A percentile compares a stretch with the other conserved stretches of the same genome.
Conservation (phyloP, 1,284 basidiomycete species). For the Neonothopanus nambi region DNA sequence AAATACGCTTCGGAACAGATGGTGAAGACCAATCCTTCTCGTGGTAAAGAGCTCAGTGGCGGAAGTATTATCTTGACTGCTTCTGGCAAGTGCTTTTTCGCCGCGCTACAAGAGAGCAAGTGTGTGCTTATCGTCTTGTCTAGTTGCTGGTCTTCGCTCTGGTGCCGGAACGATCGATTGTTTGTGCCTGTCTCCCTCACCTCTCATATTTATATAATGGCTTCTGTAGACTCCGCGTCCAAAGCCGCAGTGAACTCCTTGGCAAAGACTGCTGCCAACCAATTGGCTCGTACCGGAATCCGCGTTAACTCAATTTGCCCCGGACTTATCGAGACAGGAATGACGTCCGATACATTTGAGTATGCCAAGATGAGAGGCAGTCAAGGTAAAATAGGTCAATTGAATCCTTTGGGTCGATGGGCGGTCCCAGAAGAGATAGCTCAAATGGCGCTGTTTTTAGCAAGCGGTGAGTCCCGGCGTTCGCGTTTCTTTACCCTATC, state of each 20-base stretch:
- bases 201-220: constrained; percentile 13
- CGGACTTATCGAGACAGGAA: constrained; percentile 88
- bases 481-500: neutral
- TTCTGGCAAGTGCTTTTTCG: constrained; percentile 55
- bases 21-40: constrained; percentile 61
- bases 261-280: constrained; percentile 79
- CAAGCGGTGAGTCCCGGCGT: constrained; percentile 63
- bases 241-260: constrained; percentile 91
- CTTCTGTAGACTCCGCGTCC: constrained; percentile 74
- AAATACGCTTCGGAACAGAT: constrained; percentile 86
- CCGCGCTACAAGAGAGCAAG: neutral
- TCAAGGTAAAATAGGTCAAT: constrained; percentile 76
- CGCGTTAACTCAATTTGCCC: constrained; percentile 92
- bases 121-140: constrained; percentile 7
- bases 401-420: constrained; percentile 83
- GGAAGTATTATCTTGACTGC: constrained; percentile 92
- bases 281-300: constrained; percentile 80
- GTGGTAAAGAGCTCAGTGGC: constrained; percentile 66
- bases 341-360: constrained; percentile 78
- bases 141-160: constrained; percentile 83
- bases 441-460: constrained; percentile 82
- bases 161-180: constrained; percentile 88
- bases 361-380: constrained; percentile 76
- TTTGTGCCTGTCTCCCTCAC: constrained; percentile 36
- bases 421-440: constrained; percentile 85